Base-by-base conservation (phyloP, 2,329 filamentous ascomycete genomes). In the Aspergillus viridinutans region DNA sequence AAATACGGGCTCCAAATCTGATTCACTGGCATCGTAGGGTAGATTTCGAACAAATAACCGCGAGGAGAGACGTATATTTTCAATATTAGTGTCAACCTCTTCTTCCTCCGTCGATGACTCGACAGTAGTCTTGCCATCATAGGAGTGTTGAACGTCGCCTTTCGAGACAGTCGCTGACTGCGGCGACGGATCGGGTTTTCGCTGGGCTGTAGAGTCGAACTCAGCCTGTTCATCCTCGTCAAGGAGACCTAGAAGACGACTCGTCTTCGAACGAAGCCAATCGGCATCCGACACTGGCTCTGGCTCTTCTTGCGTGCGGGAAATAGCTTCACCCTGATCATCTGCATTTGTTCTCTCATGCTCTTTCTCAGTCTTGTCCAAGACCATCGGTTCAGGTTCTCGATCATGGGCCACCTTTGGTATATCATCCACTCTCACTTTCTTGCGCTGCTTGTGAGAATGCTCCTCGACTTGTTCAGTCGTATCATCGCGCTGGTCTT, bases 231-330 rank as follows among this genome's bases (percentile, higher is more conserved):
- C 69, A 57, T 76, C 87, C 47, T 90, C 88, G 66, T 96, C 90
- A 54, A 92, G 81, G 28, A 97, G 79, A 71, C 93, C 94, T 52
- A 97, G 81, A 50, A 96, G 78, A 66, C 93, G 85, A 75, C 88
- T 97, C 14, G 92, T 97, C 64, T 90, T 86, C 61, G 90, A 93
- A 57, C 93, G 86, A 64, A 97, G 80, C 94, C 94, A 99, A 74
- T 97, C 92, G 59, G 88, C 86, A 75, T 97, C 92, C 23, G 88
- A 87, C 49, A 76, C 71, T 32, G 73, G 72, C 35, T 69, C 71
- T 35, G 73, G 72, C 35, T 69, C 69, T 25, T 71, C 67, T 50
- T 69, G 67, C 23, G 64, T 69, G 55, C 64, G 67, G 57, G 59
- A 47, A 26, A 65, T 62, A 47, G 67, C 61, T 28, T 60, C 58